Conservation (phyloP, 208 protist genomes). For the Crithidia mellificae region DNA sequence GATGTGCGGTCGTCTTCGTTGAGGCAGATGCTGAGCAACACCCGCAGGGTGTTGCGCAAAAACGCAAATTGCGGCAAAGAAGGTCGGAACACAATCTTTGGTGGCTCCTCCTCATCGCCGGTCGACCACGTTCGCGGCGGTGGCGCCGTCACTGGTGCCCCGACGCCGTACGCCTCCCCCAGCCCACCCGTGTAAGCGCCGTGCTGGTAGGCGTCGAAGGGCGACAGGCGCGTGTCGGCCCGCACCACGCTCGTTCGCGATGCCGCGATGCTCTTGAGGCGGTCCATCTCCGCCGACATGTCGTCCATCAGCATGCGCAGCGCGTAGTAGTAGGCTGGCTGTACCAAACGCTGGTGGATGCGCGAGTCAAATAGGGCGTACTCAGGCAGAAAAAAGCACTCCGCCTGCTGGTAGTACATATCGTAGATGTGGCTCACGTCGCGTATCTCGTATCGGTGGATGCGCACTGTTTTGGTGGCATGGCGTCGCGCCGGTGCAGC, state of each 20-base stretch:
- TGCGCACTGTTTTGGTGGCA: constrained; percentile 49
- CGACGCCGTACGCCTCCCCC: constrained; percentile 11
- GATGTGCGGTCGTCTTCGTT: constrained; percentile 74
- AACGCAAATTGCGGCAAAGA: constrained; percentile 67
- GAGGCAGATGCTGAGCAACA: constrained; percentile 71
- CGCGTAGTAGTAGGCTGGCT: constrained; percentile 61
- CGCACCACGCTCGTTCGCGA: constrained; percentile 4
- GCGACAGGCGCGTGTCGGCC: constrained; percentile 23
- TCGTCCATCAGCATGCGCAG: constrained; percentile 57
- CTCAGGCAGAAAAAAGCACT: constrained; percentile 62
- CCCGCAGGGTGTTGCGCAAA: constrained; percentile 47
- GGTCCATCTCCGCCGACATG: constrained; percentile 53
- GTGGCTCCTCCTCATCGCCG: constrained; percentile 14
- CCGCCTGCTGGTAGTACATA: constrained; percentile 46
- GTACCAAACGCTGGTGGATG: constrained; percentile 49
- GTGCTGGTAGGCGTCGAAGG: constrained; percentile 35
- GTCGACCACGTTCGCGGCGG: constrained; percentile 5
- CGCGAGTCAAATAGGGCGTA: constrained; percentile 71
- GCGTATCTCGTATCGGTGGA: constrained; percentile 71
- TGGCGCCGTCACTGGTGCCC: neutral
- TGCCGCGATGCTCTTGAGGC: constrained; percentile 42
- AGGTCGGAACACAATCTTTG: constrained; percentile 69
- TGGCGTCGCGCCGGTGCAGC: neutral
- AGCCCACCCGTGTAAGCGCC: constrained; percentile 19
- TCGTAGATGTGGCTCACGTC: constrained; percentile 70